Evolutionary conservation across 164 flowering plant genomes (phyloP), one percentile per base, ranked within the genome.

Genomic region (Nymphaea thermarum): DNA sequence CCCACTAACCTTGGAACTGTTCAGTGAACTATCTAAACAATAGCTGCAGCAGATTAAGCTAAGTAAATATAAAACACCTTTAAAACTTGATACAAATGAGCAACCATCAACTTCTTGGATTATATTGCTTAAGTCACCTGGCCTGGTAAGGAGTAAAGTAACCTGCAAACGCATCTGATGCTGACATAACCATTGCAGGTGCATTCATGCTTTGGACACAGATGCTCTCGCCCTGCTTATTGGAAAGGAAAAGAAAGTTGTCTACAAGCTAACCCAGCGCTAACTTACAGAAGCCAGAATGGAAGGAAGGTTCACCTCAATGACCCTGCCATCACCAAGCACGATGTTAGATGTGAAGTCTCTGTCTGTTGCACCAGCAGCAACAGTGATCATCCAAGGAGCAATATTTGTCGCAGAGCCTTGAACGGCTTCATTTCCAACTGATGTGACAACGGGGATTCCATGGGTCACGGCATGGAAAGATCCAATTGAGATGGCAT

Each of bases 91-190:
- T 15, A 51, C 57, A 62, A 11, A 17, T 10, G 41, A 11, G 64
- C 42, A 62, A 62, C 10, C 36, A 41, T 17, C 36, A 62, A 41
- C 4, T 8, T 62, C 36, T 62, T 62, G 64, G 64, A 17, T 17
- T 17, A 17, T 62, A 17, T 62, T 17, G 11, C 64, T 5, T 3
- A 8, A 60, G 77, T 83, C 85, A 89, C 96, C 96, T 87, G 80
- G 96, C 84, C 77, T 89, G 96, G 67, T 87, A 84, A 65, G 96
- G 92, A 68, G 91, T 87, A 66, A 89, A 89, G 68, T 84, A 84
- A 67, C 89, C 92, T 4, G 77, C 87, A 77, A 72, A 65, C 70
- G 89, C 89, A 59, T 82, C 79, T 42, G 96, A 79, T 66, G 90
- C 96, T 67, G 86, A 71, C n/a, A 86, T 83, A 71, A 89, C 76